A percentile compares a stretch with the other conserved stretches of the same genome.
Conservation (phyloP, 1,284 basidiomycete genomes). For the Cutaneotrichosporon cutaneum region DNA sequence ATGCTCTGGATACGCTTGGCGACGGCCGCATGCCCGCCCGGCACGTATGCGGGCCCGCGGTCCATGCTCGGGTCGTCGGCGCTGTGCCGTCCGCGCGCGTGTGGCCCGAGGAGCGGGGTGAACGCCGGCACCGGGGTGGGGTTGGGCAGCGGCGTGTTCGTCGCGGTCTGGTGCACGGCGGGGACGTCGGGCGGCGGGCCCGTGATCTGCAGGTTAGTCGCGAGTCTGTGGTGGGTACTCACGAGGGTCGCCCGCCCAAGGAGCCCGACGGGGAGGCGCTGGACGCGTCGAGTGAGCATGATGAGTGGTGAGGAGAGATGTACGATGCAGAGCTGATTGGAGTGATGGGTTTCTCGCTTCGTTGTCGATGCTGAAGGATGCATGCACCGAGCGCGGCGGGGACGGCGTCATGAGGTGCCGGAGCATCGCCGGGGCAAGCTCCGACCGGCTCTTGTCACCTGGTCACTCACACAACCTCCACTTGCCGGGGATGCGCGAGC, state of each 20-base stretch:
- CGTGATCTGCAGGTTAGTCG: slow-evolving; percentile 39
- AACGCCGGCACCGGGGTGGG: slow-evolving; percentile 41
- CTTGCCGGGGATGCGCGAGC: neutral
- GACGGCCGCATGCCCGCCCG: slow-evolving; percentile 39
- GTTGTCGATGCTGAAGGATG: neutral
- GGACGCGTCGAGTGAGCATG: slow-evolving; percentile 23
- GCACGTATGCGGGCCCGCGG: slow-evolving; percentile 39
- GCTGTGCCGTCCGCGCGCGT: slow-evolving; percentile 22
- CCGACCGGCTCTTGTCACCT: slow-evolving; percentile 9
- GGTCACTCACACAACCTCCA: neutral
- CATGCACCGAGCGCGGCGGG: neutral
- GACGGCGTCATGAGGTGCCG: slow-evolving; percentile 1
- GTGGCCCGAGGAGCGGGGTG: slow-evolving; percentile 30
- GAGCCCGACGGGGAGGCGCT: slow-evolving; percentile 10
- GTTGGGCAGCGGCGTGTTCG: slow-evolving; percentile 34
- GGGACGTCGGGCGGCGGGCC: slow-evolving; percentile 45
- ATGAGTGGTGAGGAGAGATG: slow-evolving; percentile 10
- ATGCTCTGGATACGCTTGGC: slow-evolving; percentile 37
- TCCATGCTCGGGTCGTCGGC: slow-evolving; percentile 26
- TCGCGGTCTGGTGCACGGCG: slow-evolving; percentile 26
- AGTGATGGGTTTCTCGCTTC: neutral
- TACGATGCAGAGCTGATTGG: neutral
- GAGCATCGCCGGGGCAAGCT: slow-evolving; percentile 10
- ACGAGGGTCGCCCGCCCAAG: slow-evolving; percentile 12
- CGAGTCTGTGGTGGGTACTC: neutral